These are phyloP conservation scores for Neurospora sp. DNA, from an alignment of 495 filamentous ascomycete species.

Conservation along the genomic window DNA sequence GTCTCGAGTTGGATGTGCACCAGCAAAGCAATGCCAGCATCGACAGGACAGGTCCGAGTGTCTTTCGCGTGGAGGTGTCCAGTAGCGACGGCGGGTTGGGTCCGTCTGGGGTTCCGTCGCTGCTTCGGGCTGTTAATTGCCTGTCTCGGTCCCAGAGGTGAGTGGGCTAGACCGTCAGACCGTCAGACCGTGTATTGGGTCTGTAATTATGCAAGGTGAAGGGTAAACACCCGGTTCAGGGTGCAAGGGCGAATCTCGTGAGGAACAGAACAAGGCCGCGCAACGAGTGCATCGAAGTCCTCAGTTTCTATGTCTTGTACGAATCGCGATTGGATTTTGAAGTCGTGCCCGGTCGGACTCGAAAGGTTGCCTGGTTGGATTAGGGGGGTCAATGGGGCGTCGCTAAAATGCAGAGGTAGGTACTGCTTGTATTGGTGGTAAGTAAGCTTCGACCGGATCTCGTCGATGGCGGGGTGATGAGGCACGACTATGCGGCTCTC, in stretches of 20 bases:
- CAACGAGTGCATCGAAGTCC: neutral
- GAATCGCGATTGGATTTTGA: neutral
- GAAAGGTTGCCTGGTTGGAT: neutral
- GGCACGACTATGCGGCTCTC: neutral
- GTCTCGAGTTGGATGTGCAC: slow-evolving; percentile 10
- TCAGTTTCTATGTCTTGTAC: neutral
- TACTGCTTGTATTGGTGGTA: neutral
- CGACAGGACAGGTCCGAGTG: neutral
- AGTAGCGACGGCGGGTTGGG: neutral
- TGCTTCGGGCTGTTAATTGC: neutral
- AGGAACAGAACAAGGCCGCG: neutral
- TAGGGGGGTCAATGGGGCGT: neutral
- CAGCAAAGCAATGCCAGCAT: slow-evolving; percentile 9
- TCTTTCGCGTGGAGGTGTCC: neutral
- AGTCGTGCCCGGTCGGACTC: neutral
- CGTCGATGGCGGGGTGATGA: neutral
- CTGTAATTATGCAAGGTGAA: neutral
- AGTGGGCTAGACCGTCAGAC: neutral
- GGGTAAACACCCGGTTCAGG: neutral
- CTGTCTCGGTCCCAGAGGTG: neutral
- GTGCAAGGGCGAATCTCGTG: neutral
- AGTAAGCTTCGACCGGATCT: neutral
- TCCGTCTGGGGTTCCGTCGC: neutral
- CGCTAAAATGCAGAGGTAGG: neutral
- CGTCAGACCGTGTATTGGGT: neutral